Percentiles rank a stretch among this genome's conserved stretches.
phyloP scores from a whole-genome alignment of 495 filamentous ascomycete genomes.

The Mytilinidion resinicola region DNA sequence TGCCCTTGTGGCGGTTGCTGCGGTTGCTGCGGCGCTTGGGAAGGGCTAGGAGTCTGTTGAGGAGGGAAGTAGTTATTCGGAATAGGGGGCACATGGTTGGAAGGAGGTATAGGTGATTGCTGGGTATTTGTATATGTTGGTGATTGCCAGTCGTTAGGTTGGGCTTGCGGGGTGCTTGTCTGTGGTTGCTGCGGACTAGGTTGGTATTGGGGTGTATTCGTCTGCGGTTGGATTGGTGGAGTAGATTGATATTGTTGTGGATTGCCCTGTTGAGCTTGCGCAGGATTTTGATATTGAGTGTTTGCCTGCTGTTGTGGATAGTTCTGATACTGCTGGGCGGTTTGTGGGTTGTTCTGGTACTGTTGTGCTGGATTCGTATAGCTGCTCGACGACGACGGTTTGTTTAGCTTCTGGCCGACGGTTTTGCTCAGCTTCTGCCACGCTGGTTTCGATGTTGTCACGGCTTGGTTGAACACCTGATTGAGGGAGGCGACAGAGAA shows the following conservation, averaged over 20 bases:
- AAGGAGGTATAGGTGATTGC: background rate
- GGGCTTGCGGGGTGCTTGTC: background rate
- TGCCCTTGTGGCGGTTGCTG: background rate
- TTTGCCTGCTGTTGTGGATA: constrained; percentile 1
- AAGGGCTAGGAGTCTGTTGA: background rate
- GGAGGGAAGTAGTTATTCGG: background rate
- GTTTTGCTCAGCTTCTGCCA: constrained; percentile 25
- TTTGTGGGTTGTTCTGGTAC: constrained; percentile 8
- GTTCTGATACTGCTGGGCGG: background rate
- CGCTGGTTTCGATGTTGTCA: constrained; percentile 26
- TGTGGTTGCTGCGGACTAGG: background rate
- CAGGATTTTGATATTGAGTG: background rate
- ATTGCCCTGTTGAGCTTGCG: constrained; percentile 2
- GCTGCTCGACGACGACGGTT: constrained; percentile 7
- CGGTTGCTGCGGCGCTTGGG: constrained; percentile 6
- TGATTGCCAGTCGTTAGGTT: background rate
- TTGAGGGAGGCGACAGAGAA: background rate
- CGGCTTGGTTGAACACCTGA: constrained; percentile 22
- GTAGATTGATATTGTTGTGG: background rate
- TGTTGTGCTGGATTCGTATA: constrained; percentile 20
- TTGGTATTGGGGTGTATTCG: background rate
- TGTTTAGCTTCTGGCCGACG: constrained; percentile 21
- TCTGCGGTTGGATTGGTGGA: too few species aligned
- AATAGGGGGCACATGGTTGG: background rate
- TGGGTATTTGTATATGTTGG: background rate